Base-by-base conservation (phyloP, 1,284 basidiomycete genomes). In the Trichosporon faecale region DNA sequence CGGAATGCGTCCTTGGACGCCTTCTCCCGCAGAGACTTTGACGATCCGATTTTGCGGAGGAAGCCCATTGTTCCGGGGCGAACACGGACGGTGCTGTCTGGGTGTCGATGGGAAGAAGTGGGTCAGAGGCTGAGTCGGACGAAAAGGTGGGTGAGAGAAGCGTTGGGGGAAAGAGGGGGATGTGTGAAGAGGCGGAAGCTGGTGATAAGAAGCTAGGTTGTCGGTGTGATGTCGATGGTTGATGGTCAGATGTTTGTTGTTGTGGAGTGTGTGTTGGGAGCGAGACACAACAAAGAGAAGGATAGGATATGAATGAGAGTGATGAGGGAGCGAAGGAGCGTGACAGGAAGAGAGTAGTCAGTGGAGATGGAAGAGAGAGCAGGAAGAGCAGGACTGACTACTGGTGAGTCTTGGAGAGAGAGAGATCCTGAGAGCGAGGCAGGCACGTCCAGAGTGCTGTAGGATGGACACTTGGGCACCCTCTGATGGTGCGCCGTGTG, bases 41-140 rank as follows among this genome's bases (percentile, higher is more conserved):
- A 71, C 57, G 72, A 73, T 14, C 57, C 63, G 29, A 66, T 67
- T 33, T 71, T 73, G 65, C 72, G 72, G 49, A 73, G 68, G 57
- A 69, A 52, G 21, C 72, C 72, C 72, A 73, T 73, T 64, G 52
- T 64, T 29, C 29, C 55, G 40, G 16, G 40, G 12, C 55, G 18
- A 49, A 40, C 21, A 55, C 33, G 33, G 66, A 57, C 49, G 16
- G 7, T 12, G 49, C 6, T 5, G 49, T 23, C 33, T 18, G 16
- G 1, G 60, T 37, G 61, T 18, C 21, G 35, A 18, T 27, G 55
- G 14, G 7, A n/a, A 44, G 40, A 44, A 44, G 40, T 14, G 11
- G 40, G 40, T 44, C 11, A 44, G 18, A 44, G 4, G 60, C n/a
- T 35, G 31, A 9, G 35, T 31, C 29, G 27, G 29, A 31, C 9